A percentile compares a stretch with the other conserved stretches of the same genome.
Conservation (phyloP, 75 land plant genomes). For the Pinus taeda region DNA sequence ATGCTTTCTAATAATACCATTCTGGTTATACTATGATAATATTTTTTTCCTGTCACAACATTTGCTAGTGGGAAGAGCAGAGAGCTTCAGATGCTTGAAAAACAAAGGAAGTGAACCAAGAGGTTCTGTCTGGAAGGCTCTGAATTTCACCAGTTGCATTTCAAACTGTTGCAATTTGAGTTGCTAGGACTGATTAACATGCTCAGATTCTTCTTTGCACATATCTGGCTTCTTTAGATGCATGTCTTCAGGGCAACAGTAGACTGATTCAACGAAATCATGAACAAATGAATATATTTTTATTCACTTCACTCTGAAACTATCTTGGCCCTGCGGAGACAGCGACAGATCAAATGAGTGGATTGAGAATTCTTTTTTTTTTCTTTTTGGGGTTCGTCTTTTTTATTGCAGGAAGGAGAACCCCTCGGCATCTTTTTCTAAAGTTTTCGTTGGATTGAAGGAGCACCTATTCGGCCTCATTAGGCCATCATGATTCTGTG, state of each 20-base stretch:
- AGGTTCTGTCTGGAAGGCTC: conserved; percentile 4
- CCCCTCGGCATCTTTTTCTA: too few relatives aligned
- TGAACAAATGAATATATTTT: too few relatives aligned
- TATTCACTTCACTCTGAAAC: too few relatives aligned
- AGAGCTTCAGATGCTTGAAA: neutral
- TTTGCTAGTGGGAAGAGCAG: neutral
- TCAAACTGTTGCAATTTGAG: neutral
- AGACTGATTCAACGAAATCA: neutral
- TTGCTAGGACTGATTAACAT: neutral
- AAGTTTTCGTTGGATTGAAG: too few relatives aligned
- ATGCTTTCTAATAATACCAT: neutral
- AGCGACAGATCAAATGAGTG: too few relatives aligned
- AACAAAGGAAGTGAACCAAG: neutral
- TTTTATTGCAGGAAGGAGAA: too few relatives aligned
- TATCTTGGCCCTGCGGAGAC: too few relatives aligned
- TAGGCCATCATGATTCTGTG: too few relatives aligned
- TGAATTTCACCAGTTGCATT: neutral
- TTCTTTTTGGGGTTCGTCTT: too few relatives aligned
- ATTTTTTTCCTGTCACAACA: neutral
- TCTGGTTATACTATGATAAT: neutral
- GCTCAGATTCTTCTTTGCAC: neutral
- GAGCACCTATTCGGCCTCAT: too few relatives aligned
- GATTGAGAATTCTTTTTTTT: too few relatives aligned
- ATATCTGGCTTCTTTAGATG: neutral
- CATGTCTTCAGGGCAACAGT: conserved; percentile 1